These are phyloP conservation scores for Lactifluus piperatus DNA, from an alignment of 768 basidiomycete species.

Conservation along the genomic window DNA sequence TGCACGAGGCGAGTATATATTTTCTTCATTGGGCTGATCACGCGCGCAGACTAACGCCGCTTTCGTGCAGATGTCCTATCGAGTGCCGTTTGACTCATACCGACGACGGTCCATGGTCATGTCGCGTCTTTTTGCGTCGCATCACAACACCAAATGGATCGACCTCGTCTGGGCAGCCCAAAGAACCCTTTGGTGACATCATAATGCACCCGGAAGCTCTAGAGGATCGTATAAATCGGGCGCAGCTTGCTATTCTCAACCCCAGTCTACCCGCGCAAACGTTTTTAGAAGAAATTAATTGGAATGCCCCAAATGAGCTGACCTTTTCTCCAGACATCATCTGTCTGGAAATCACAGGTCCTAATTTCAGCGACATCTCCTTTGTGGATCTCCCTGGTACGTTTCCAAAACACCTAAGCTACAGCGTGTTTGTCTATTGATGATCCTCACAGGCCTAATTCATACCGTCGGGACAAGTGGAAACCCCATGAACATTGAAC, in stretches of 20 bases:
- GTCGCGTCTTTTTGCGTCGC: slow-evolving; percentile 9
- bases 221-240: background rate
- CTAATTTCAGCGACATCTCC: slow-evolving; percentile 24
- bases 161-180: background rate
- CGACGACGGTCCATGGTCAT: slow-evolving; percentile 1
- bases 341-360: slow-evolving; percentile 24
- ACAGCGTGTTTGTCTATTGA: background rate
- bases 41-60: background rate
- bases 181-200: slow-evolving; percentile 3
- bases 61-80: slow-evolving; percentile 11
- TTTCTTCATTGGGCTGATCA: background rate
- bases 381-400: slow-evolving; percentile 27
- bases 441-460: slow-evolving; percentile 20
- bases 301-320: background rate
- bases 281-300: background rate
- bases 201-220: background rate
- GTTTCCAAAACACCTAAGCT: background rate
- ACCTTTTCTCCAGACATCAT: slow-evolving; percentile 23
- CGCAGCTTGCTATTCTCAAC: slow-evolving; percentile 13
- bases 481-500: slow-evolving; percentile 18
- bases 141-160: background rate
- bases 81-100: slow-evolving; percentile 13
- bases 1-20: slow-evolving; percentile 25
- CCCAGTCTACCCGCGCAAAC: background rate
- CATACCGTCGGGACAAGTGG: slow-evolving; percentile 20